A percentile compares a stretch with the other conserved stretches of the same genome.
Evolutionary conservation across 2,329 filamentous ascomycete species (phyloP).

Genomic region (Escovopsis sp.): DNA sequence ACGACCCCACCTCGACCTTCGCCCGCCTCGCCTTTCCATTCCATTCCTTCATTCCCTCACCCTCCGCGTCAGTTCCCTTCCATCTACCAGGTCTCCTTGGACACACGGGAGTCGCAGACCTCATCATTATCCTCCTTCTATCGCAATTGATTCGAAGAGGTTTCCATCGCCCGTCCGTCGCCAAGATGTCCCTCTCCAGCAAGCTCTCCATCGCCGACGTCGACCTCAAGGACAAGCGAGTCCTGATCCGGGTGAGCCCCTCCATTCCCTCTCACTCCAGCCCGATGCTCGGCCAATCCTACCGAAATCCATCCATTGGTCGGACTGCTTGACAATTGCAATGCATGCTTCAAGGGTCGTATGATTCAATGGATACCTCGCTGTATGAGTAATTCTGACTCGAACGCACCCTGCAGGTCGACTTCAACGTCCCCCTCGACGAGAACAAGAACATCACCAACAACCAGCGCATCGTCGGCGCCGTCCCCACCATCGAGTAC

Average conservation of each 20-base stretch:
- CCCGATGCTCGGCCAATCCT: no score
- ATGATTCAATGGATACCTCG: conserved; percentile 1
- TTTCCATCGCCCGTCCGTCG: conserved; percentile 3
- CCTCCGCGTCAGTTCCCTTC: conserved; percentile 8
- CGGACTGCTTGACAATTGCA: no score
- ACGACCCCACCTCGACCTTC: conserved; percentile 2
- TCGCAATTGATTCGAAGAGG: background rate
- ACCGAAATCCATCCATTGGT: no score
- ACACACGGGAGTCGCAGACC: no score
- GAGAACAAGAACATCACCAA: conserved; percentile 89
- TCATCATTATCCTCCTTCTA: no score
- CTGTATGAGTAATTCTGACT: background rate
- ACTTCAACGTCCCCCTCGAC: conserved; percentile 99
- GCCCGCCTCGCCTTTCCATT: conserved; percentile 2
- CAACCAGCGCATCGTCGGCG: conserved; percentile 94
- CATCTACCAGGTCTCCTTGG: conserved; percentile 1
- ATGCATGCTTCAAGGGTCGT: conserved; percentile 1
- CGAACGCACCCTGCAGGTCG: conserved; percentile 47
- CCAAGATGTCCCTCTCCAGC: conserved; percentile 88
- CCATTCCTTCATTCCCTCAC: conserved; percentile 8
- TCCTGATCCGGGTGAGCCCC: conserved; percentile 81
- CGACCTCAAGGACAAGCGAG: conserved; percentile 95
- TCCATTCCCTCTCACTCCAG: no score
- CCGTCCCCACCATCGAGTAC: conserved; percentile 88
- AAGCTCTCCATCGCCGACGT: conserved; percentile 95